Base-by-base conservation (phyloP, 805 yeast genomes). In the Schwanniomyces yamadae region DNA sequence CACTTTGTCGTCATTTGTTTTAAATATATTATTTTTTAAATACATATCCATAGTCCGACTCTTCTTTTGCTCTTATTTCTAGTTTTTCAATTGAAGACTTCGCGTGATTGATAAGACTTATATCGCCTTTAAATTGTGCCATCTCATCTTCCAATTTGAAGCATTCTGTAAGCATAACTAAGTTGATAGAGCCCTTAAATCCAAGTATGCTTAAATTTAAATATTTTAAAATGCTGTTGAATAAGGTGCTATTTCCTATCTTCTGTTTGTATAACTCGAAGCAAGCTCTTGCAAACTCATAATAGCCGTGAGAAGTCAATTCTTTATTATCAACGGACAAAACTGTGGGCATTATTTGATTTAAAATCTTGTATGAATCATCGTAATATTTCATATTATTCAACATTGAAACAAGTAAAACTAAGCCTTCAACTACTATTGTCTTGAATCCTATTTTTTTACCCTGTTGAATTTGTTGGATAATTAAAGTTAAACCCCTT, bases 381-480 rank as follows among this genome's bases (percentile, higher is more conserved):
- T 66, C 55, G 20, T 45, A 46, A 32, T 69, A 63, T 0, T 66
- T 71, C 34, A 72, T 48, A 8, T 57, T 55, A 27, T 69, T 55
- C 13, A 82, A 49, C 3, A 77, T 55, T 11, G 71, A 62, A 17
- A 73, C 60, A 18, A 84, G 54, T 3, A 69, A 52, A 5, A 77
- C 38, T 2, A 74, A 49, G 0, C 78, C 76, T 40, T 77, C 78
- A 1, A 73, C 63, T 1, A 69, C 54, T 6, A 74, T 51, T 0
- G 72, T 52, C 3, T 65, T 54, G 36, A 75, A 65, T 1, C 82
- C 77, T 6, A 73, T 63, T 4, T 54, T 49, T 14, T 68, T 66
- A 0, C 84, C 74, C 9, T 66, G 48, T 31, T 72, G 69, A 2
- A 82, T 55, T 34, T 78, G 67, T 41, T 75, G 76, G 5, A 75